Base-by-base conservation (phyloP, 2,329 filamentous ascomycete genomes). In the Ramichloridium luteum region DNA sequence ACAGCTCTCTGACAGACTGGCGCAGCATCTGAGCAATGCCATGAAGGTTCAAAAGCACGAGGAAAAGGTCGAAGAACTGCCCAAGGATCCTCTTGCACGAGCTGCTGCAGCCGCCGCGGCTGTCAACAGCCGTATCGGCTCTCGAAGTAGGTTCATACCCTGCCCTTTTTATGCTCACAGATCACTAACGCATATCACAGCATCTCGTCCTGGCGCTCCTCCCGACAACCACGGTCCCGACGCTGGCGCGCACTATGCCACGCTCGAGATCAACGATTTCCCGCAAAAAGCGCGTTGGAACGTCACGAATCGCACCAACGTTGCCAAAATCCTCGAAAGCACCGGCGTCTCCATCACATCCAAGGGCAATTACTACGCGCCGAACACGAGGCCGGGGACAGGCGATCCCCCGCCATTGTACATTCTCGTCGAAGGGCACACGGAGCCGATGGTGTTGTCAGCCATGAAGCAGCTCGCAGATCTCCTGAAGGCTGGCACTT, bases 171-270 rank as follows among this genome's bases (percentile, higher is more conserved):
- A n/a, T n/a, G 20, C n/a, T 8, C 8, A 23, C 20, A 34, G 12
- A 28, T 18, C 16, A 28, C 35, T 41, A 30, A 40, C 29, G 15
- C 13, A 2, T 20, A 10, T 14, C 15, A 6, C 34, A 43, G 80
- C 90, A 54, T 77, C 94, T 48, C 80, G 90, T 38, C 80, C 83
- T 3, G 90, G 90, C 10, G 86, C 93, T 39, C 85, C 90, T 5
- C 92, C 94, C 53, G 90, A 98, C 64, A 98, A 98, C 63, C 94
- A 94, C 59, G 90, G 90, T 1, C 90, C 90, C 1, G 90, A 98
- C 57, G 90, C 90, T 3, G 90, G 90, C 31, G 85, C 86, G 1
- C 98, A 85, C 69, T 90, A 98, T 56, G 86, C 90, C 11, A 96
- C 88, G 3, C 68, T 98, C 39, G 90, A 96, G 59, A 98, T 98